Evolutionary conservation across 2,329 filamentous ascomycete species (phyloP).

Genomic region (Venturia aucupariae): DNA sequence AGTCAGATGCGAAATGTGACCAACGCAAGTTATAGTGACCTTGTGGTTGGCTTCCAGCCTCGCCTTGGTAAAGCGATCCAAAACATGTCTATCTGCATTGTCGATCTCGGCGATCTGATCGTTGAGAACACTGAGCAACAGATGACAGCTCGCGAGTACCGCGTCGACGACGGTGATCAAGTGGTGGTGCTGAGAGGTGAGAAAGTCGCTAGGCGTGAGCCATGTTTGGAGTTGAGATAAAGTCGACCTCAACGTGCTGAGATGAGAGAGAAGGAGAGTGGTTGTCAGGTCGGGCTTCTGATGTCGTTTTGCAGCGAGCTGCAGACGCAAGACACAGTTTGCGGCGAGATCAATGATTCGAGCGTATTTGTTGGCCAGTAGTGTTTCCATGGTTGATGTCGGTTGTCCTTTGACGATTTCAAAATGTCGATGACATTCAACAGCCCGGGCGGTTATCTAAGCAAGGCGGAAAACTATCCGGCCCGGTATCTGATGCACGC

Average conservation of each 20-base stretch:
- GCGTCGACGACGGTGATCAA: not conserved
- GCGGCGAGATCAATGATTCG: not conserved
- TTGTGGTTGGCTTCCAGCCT: not conserved
- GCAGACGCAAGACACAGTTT: not conserved
- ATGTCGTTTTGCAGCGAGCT: not conserved
- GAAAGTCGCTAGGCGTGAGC: not conserved
- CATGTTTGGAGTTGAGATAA: not conserved
- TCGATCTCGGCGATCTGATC: not conserved
- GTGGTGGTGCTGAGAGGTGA: not conserved
- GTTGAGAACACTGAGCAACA: not conserved
- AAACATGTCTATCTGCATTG: not conserved
- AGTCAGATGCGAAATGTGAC: not conserved
- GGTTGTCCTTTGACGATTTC: not conserved
- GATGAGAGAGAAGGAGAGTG: slow-evolving; percentile 1
- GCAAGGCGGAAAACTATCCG: not conserved
- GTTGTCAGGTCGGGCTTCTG: not conserved
- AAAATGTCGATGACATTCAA: not conserved
- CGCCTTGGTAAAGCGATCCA: not conserved
- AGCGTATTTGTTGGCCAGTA: not conserved
- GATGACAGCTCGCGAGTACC: not conserved
- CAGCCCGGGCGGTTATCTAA: not conserved
- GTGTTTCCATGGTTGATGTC: not conserved
- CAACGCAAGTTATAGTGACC: not conserved
- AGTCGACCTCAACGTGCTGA: not conserved
- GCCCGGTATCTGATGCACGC: not conserved